These are phyloP conservation scores for Cordyceps cicadae DNA, from an alignment of 2,329 filamentous ascomycete species.

Conservation along the genomic window DNA sequence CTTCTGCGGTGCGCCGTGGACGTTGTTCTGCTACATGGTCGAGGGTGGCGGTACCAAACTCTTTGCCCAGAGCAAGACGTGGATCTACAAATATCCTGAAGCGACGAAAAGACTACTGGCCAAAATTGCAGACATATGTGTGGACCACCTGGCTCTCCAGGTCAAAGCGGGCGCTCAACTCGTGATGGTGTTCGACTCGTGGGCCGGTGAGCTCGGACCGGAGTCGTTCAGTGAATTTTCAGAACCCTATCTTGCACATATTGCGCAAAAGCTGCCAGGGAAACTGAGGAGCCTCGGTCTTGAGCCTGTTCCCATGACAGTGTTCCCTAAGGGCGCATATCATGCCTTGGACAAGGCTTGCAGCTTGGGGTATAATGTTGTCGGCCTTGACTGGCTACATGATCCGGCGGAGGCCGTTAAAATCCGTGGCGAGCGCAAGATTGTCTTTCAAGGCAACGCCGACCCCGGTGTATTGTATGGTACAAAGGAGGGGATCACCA, in stretches of 20 bases:
- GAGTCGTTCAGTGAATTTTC: slow-evolving; percentile 75
- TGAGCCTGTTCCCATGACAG: slow-evolving; percentile 86
- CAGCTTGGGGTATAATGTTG: slow-evolving; percentile 82
- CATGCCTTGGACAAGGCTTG: slow-evolving; percentile 85
- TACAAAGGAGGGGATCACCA: slow-evolving; percentile 69
- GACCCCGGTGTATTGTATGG: slow-evolving; percentile 93
- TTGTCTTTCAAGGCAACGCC: slow-evolving; percentile 88
- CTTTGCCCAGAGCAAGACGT: slow-evolving; percentile 90
- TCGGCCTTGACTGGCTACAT: slow-evolving; percentile 92
- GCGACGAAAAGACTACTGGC: slow-evolving; percentile 74
- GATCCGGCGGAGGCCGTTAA: slow-evolving; percentile 77
- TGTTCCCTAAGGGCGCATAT: slow-evolving; percentile 97
- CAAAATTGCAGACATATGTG: slow-evolving; percentile 90
- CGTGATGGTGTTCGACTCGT: slow-evolving; percentile 95
- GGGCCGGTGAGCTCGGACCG: slow-evolving; percentile 90
- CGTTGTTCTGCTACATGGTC: slow-evolving; percentile 96
- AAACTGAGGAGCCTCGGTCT: slow-evolving; percentile 66
- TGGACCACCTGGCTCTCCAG: slow-evolving; percentile 88
- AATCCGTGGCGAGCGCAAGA: slow-evolving; percentile 63
- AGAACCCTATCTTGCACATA: slow-evolving; percentile 77
- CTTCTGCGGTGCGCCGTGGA: slow-evolving; percentile 97
- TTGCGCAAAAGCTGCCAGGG: slow-evolving; percentile 69
- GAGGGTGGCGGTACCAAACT: slow-evolving; percentile 94
- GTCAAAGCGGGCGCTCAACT: slow-evolving; percentile 89
- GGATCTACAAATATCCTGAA: slow-evolving; percentile 83